phyloP scores from a whole-genome alignment of 257 asterid species.

The Henckelia pumila region DNA sequence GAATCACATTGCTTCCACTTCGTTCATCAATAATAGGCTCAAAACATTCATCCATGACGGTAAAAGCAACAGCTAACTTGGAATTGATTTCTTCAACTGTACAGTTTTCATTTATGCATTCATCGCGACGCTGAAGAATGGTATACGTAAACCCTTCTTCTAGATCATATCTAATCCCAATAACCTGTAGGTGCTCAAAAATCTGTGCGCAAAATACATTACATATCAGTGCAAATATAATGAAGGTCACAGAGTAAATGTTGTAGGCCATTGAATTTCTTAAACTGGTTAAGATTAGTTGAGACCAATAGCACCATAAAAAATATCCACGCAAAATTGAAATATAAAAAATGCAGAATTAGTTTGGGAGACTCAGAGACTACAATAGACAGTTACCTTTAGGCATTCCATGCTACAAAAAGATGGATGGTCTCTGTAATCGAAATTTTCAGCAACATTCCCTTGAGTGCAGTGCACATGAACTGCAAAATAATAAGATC shows the following conservation, averaged over 20 bases:
- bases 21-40: constrained; percentile 57
- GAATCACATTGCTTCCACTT: constrained; percentile 62
- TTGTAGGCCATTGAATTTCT: constrained; percentile 3
- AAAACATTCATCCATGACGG: constrained; percentile 66
- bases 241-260: constrained; percentile 7
- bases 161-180: constrained; percentile 68
- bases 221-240: constrained; percentile 25
- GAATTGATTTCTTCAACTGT: constrained; percentile 48
- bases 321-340: background rate
- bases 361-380: background rate
- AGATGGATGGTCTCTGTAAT: constrained; percentile 30
- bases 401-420: constrained; percentile 84
- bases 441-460: constrained; percentile 39
- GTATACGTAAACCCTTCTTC: constrained; percentile 77
- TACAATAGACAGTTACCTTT: constrained; percentile 45
- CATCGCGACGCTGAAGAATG: constrained; percentile 56
- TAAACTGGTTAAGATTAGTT: background rate
- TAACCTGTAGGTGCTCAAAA: constrained; percentile 53
- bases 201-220: constrained; percentile 47
- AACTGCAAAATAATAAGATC: constrained; percentile 51
- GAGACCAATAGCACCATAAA: background rate
- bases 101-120: constrained; percentile 33
- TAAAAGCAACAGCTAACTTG: constrained; percentile 59
- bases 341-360: background rate
- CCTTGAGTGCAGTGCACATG: constrained; percentile 56